phyloP scores from a whole-genome alignment of 192 early-diverging fungal genomes.

The Chytriomyces confervae region DNA sequence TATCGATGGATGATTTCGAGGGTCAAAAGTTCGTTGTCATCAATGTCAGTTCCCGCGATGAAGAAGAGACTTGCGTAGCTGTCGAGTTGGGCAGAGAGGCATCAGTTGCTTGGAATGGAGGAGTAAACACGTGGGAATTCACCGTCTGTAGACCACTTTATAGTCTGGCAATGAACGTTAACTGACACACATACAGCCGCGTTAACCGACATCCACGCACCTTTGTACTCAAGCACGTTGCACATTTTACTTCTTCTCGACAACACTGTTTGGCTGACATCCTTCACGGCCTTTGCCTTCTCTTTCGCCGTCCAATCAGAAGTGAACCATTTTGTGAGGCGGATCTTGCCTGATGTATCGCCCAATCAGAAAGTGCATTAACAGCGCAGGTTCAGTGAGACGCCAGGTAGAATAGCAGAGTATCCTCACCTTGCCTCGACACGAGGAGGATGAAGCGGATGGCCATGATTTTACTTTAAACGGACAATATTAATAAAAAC shows the following conservation, averaged over 20 bases:
- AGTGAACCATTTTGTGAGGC: constrained; percentile 65
- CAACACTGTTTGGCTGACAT: constrained; percentile 88
- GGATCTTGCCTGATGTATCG: constrained; percentile 48
- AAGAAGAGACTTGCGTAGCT: constrained; percentile 98
- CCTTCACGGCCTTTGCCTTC: constrained; percentile 92
- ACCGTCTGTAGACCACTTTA: constrained; percentile 81
- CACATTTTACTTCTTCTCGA: constrained; percentile 92
- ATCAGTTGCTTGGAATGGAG: neutral
- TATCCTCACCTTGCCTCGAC: constrained; percentile 49
- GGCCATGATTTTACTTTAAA: constrained; percentile 39
- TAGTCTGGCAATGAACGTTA: constrained; percentile 53
- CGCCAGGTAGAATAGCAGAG: neutral
- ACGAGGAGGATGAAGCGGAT: constrained; percentile 61
- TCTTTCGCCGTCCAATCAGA: constrained; percentile 77
- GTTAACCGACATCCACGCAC: constrained; percentile 30
- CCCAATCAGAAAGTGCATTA: neutral
- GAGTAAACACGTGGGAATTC: neutral
- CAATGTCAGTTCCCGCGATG: constrained; percentile 88
- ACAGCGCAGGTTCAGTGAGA: neutral
- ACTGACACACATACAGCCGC: neutral
- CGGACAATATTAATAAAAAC: no score
- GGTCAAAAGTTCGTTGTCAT: constrained; percentile 94
- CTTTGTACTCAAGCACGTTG: constrained; percentile 98
- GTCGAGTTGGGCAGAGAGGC: neutral
- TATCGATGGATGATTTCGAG: constrained; percentile 98